These are phyloP conservation scores for Bauhinia variegata DNA, from an alignment of 306 rosid genomes.

Conservation along the genomic window DNA sequence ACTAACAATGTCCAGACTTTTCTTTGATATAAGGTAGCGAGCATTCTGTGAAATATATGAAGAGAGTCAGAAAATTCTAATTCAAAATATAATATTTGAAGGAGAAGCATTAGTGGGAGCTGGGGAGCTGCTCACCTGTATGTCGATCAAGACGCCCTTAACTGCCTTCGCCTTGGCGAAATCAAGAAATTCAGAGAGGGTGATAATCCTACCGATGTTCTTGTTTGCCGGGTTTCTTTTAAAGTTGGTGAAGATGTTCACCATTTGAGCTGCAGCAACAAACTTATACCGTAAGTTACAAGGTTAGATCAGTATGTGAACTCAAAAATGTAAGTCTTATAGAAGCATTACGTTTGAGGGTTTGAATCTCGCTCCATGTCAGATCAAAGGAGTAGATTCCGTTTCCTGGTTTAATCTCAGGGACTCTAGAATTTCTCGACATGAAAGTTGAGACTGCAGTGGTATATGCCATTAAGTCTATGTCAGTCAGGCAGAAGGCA, in stretches of 20 bases:
- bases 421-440: slow-evolving; percentile 49
- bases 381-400: slow-evolving; percentile 89
- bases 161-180: slow-evolving; percentile 78
- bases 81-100: not conserved
- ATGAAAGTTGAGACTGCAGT: slow-evolving; percentile 60
- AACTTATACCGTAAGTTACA: not conserved
- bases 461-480: slow-evolving; percentile 59
- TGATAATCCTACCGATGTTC: slow-evolving; percentile 62
- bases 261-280: slow-evolving; percentile 65
- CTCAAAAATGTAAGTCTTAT: not conserved
- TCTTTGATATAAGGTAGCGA: slow-evolving; percentile 74
- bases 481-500: slow-evolving; percentile 62
- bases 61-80: not conserved
- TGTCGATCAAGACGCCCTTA: slow-evolving; percentile 65
- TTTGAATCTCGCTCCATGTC: slow-evolving; percentile 78
- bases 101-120: not conserved
- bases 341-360: slow-evolving; percentile 64
- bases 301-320: slow-evolving; percentile 11
- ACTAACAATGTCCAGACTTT: slow-evolving; percentile 72
- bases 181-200: slow-evolving; percentile 74
- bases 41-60: slow-evolving; percentile 66
- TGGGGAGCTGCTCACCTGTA: slow-evolving; percentile 44
- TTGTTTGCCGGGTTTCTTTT: slow-evolving; percentile 75
- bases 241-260: slow-evolving; percentile 40
- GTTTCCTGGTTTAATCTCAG: slow-evolving; percentile 63